phyloP scores from a whole-genome alignment of 306 rosid species.

The Coriaria nepalensis region DNA sequence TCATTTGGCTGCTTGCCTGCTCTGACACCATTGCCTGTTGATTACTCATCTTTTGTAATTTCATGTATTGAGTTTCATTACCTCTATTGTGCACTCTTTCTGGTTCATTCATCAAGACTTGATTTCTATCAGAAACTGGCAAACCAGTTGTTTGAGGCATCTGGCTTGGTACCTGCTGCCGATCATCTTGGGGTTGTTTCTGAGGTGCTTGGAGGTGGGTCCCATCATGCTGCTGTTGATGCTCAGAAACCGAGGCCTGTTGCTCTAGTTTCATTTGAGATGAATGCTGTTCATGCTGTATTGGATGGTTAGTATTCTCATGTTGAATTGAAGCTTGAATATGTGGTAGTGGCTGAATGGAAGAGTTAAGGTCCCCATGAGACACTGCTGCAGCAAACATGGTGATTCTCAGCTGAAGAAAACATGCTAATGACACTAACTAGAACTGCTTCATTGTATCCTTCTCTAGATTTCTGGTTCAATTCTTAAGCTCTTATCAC shows the following conservation, averaged over 20 bases:
- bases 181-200: constrained; percentile 45
- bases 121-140: constrained; percentile 38
- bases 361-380: constrained; percentile 43
- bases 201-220: constrained; percentile 26
- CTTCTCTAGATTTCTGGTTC: too few species aligned
- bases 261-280: constrained; percentile 46
- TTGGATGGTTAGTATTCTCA: constrained; percentile 32
- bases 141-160: constrained; percentile 35
- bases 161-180: constrained; percentile 37
- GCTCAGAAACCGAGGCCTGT: constrained; percentile 28
- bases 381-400: constrained; percentile 24
- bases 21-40: constrained; percentile 63
- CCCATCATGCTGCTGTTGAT: constrained; percentile 30
- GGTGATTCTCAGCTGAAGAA: constrained; percentile 1
- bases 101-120: constrained; percentile 26
- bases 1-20: constrained; percentile 45
- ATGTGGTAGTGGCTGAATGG: constrained; percentile 40
- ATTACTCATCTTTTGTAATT: constrained; percentile 85
- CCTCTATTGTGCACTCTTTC: constrained; percentile 33
- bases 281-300: constrained; percentile 45
- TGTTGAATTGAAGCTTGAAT: constrained; percentile 27
- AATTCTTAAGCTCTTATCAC: too few species aligned
- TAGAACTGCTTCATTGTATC: too few species aligned
- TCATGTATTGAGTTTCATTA: constrained; percentile 61
- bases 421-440: not conserved